Conservation (phyloP, 495 filamentous ascomycete species). For the Cercophora scortea region DNA sequence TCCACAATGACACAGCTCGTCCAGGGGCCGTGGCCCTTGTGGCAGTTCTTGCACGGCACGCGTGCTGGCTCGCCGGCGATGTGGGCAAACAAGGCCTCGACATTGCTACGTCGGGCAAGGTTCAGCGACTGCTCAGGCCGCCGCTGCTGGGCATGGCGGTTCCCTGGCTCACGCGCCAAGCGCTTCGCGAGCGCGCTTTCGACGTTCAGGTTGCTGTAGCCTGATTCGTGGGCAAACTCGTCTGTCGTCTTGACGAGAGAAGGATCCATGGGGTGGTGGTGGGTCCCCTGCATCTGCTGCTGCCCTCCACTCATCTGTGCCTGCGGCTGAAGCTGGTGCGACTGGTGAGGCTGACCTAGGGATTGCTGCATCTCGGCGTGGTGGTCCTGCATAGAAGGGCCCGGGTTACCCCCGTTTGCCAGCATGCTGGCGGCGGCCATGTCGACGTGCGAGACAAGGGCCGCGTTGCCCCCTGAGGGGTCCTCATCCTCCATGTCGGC, state of each 20-base stretch:
- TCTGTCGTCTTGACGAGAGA: constrained; percentile 29
- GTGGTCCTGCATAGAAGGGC: constrained; percentile 11
- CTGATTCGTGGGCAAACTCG: constrained; percentile 31
- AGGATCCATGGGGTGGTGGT: constrained; percentile 21
- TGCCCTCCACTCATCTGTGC: constrained; percentile 5
- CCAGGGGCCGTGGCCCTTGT: constrained; percentile 45
- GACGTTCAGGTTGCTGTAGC: constrained; percentile 31
- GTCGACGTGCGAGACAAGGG: constrained; percentile 21
- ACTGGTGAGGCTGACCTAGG: constrained; percentile 8
- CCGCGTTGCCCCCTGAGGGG: constrained; percentile 9
- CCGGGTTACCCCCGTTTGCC: constrained; percentile 17
- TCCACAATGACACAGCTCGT: constrained; percentile 38
- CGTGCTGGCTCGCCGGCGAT: constrained; percentile 36
- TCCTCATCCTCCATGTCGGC: constrained; percentile 22
- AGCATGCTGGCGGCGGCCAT: constrained; percentile 23
- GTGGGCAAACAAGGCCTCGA: constrained; percentile 43
- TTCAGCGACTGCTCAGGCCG: constrained; percentile 38
- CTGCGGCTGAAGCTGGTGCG: constrained; percentile 18
- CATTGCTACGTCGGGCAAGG: constrained; percentile 38
- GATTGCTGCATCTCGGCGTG: constrained; percentile 3
- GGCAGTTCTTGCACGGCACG: constrained; percentile 43
- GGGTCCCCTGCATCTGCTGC: constrained; percentile 7
- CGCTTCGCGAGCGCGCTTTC: constrained; percentile 42
- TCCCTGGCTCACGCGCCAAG: constrained; percentile 33
- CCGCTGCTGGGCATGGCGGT: constrained; percentile 37